Conservation (phyloP, 495 filamentous ascomycete genomes). For the Podospora fimiseda region DNA sequence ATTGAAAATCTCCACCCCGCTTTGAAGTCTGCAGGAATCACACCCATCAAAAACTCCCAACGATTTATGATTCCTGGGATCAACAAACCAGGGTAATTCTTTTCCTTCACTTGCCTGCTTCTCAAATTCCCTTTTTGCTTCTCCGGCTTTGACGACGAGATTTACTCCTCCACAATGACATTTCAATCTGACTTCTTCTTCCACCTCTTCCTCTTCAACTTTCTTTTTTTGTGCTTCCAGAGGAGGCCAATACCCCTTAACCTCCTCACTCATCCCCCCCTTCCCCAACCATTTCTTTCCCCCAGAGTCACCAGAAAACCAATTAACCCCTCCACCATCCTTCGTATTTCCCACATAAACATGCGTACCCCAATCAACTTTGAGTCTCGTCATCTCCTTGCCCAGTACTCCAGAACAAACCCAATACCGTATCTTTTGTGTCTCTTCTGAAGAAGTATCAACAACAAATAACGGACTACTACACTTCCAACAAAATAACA, state of each 20-base stretch:
- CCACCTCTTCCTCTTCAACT: not conserved
- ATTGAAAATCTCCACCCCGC: constrained; percentile 38
- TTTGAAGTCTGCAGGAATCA: constrained; percentile 44
- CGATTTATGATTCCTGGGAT: constrained; percentile 34
- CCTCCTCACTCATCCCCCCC: constrained; percentile 18
- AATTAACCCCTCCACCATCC: constrained; percentile 38
- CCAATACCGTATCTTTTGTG: not conserved
- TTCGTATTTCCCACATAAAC: constrained; percentile 38
- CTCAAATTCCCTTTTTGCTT: constrained; percentile 22
- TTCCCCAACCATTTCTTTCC: constrained; percentile 17
- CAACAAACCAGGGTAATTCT: constrained; percentile 35
- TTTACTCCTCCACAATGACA: no score
- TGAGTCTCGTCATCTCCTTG: constrained; percentile 1
- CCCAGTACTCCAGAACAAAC: constrained; percentile 30
- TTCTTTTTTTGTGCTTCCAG: not conserved
- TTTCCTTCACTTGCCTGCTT: constrained; percentile 38
- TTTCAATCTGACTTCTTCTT: not conserved
- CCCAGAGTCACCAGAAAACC: constrained; percentile 24
- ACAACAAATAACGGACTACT: constrained; percentile 40
- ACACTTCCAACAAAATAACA: constrained; percentile 43
- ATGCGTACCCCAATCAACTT: constrained; percentile 35
- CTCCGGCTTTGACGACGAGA: no score
- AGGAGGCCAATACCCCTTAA: not conserved
- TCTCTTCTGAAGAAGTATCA: not conserved
- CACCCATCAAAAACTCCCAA: constrained; percentile 42